Evolutionary conservation across 306 rosid species (phyloP).

Genomic region (Corylus avellana): DNA sequence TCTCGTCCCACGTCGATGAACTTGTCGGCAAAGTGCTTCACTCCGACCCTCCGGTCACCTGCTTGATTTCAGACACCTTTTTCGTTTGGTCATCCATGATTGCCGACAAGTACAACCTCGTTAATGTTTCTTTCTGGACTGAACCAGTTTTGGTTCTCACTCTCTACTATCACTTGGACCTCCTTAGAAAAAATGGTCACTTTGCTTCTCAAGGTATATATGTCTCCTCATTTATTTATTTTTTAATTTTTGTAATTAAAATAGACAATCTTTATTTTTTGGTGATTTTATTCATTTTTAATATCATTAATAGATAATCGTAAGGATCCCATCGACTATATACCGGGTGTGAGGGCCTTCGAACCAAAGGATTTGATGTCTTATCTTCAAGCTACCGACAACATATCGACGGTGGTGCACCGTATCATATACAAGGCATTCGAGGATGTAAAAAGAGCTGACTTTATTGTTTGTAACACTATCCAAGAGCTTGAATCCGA

Average conservation of each 20-base stretch:
- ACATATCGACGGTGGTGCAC: neutral
- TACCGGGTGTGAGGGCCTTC: conserved; percentile 34
- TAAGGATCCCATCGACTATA: conserved; percentile 32
- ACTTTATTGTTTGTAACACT: conserved; percentile 28
- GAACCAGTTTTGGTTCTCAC: conserved; percentile 30
- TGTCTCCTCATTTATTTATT: neutral
- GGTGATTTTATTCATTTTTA: no score
- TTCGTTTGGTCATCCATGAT: conserved; percentile 9
- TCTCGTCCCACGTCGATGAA: conserved; percentile 39
- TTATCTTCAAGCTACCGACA: conserved; percentile 13
- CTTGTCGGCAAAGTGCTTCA: conserved; percentile 18
- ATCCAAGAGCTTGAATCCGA: conserved; percentile 39
- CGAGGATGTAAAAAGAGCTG: conserved; percentile 21
- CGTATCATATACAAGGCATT: conserved; percentile 24
- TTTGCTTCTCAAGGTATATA: conserved; percentile 24
- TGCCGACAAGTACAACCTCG: conserved; percentile 34
- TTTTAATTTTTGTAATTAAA: no score
- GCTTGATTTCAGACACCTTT: conserved; percentile 41
- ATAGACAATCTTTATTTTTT: neutral
- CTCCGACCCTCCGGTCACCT: conserved; percentile 30
- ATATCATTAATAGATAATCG: conserved; percentile 25
- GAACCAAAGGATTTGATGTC: conserved; percentile 36
- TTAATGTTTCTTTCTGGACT: conserved; percentile 43
- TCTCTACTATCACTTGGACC: conserved; percentile 37
- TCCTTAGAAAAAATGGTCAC: conserved; percentile 35